A percentile compares a stretch with the other conserved stretches of the same genome.
phyloP scores from a whole-genome alignment of 164 flowering plant genomes.

The Kalanchoe fedtschenkoi region DNA sequence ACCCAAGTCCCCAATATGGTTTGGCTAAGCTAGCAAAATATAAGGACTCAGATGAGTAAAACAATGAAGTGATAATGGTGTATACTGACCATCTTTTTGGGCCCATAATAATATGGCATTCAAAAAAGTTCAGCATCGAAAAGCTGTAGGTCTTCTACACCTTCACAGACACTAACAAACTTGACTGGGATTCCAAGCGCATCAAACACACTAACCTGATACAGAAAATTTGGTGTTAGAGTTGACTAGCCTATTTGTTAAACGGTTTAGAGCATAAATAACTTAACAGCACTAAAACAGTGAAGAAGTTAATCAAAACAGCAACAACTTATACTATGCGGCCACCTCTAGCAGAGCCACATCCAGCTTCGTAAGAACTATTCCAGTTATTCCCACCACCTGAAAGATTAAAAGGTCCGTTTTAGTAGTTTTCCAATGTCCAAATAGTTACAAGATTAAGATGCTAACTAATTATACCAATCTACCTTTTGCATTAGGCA shows the following conservation, averaged over 20 bases:
- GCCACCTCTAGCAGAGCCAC: slow-evolving; percentile 98
- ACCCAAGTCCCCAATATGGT: no score
- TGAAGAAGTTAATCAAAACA: background rate
- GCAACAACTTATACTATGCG: slow-evolving; percentile 56
- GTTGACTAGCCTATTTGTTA: background rate
- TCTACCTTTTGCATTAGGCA: background rate
- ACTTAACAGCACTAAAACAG: background rate
- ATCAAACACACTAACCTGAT: slow-evolving; percentile 94
- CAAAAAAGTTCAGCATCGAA: slow-evolving; percentile 88
- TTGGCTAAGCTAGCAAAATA: no score
- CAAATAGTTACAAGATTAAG: background rate
- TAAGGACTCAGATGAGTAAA: no score
- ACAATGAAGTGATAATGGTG: background rate
- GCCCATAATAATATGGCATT: slow-evolving; percentile 70
- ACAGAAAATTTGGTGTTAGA: slow-evolving; percentile 3
- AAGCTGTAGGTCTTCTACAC: slow-evolving; percentile 89
- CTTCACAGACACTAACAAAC: slow-evolving; percentile 98
- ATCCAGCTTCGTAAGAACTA: slow-evolving; percentile 88
- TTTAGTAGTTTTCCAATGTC: background rate
- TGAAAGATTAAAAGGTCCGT: slow-evolving; percentile 10
- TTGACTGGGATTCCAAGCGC: slow-evolving; percentile 96
- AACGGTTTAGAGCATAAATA: background rate
- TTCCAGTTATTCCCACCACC: slow-evolving; percentile 91
- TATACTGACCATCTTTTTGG: slow-evolving; percentile 11
- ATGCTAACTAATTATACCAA: background rate